Conservation (phyloP, 1,284 basidiomycete genomes). For the Leccinum fallax region DNA sequence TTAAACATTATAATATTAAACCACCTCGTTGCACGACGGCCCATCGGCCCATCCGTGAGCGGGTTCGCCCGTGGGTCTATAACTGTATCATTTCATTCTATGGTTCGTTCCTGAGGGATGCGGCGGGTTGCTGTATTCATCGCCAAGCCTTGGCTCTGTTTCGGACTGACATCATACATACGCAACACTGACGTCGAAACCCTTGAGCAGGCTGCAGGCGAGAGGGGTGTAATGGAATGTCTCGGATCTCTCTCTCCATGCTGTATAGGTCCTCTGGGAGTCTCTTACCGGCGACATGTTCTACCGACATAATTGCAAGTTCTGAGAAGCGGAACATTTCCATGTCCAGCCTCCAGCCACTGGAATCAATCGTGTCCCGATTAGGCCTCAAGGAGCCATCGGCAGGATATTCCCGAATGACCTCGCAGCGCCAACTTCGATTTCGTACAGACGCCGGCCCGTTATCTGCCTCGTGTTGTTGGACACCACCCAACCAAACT, state of each 20-base stretch:
- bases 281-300: slow-evolving; percentile 1
- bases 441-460: slow-evolving; percentile 30
- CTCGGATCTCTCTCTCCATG: neutral
- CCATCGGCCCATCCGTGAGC: neutral
- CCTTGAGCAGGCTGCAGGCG: neutral
- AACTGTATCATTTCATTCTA: neutral
- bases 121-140: slow-evolving; percentile 29
- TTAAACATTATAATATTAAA: neutral
- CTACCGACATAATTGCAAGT: slow-evolving; percentile 7
- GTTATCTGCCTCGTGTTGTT: slow-evolving; percentile 31
- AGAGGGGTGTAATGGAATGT: neutral
- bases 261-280: neutral
- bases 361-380: neutral
- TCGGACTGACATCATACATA: neutral
- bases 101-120: slow-evolving; percentile 4
- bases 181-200: slow-evolving; percentile 5
- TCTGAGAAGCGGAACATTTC: slow-evolving; percentile 16
- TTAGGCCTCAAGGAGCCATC: slow-evolving; percentile 11
- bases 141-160: slow-evolving; percentile 1
- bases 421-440: slow-evolving; percentile 16
- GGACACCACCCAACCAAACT: neutral
- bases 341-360: neutral
- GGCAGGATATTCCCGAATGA: slow-evolving; percentile 24
- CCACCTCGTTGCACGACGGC: slow-evolving; percentile 18
- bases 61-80: neutral